phyloP scores from a whole-genome alignment of 2,329 filamentous ascomycete genomes.

The Talaromyces albobiverticillius region DNA sequence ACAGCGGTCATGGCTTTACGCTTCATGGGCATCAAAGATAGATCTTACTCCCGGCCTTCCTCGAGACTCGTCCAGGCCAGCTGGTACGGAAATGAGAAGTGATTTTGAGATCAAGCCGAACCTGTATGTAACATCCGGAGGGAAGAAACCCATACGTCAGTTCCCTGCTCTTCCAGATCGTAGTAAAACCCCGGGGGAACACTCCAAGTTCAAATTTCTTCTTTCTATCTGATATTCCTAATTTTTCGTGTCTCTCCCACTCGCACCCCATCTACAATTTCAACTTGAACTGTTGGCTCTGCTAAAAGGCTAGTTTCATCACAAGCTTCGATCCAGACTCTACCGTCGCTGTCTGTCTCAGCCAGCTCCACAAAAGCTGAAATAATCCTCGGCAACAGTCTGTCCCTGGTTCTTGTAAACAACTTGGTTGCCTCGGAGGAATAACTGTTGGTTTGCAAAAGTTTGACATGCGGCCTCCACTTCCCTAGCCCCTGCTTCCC shows the following conservation, averaged over 20 bases:
- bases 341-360: background rate
- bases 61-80: too few relatives aligned
- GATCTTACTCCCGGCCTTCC: too few relatives aligned
- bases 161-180: too few relatives aligned
- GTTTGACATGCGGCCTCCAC: conserved; percentile 4
- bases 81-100: too few relatives aligned
- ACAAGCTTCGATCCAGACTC: conserved; percentile 3
- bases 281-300: background rate
- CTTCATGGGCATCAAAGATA: too few relatives aligned
- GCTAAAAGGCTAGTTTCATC: background rate
- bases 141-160: too few relatives aligned
- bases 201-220: too few relatives aligned
- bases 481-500: background rate
- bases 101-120: too few relatives aligned
- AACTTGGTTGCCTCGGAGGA: background rate
- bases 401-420: background rate
- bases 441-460: background rate
- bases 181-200: too few relatives aligned
- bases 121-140: too few relatives aligned
- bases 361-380: background rate
- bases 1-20: too few relatives aligned
- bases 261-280: background rate
- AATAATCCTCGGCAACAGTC: background rate
- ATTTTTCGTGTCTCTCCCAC: background rate
- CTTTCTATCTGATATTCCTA: background rate